A percentile compares a stretch with the other conserved stretches of the same genome.
These are phyloP conservation scores for Blastobotrys illinoisensis DNA, from an alignment of 1,139 yeast genomes.

Conservation along the genomic window DNA sequence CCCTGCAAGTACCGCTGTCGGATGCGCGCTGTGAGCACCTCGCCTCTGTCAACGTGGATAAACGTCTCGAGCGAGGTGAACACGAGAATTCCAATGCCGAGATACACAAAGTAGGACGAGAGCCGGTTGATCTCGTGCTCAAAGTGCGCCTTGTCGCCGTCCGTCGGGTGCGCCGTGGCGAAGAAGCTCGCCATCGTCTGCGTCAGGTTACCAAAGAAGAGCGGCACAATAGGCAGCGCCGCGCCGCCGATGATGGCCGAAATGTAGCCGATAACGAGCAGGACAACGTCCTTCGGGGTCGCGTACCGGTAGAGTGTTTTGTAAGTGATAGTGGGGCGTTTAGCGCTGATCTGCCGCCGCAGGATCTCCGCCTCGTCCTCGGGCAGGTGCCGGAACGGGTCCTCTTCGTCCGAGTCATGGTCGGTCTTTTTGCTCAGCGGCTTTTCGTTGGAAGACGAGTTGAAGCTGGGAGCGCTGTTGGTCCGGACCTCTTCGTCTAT, in stretches of 20 bases:
- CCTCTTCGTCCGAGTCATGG: conserved; percentile 8
- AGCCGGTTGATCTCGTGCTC: conserved; percentile 31
- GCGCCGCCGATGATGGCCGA: conserved; percentile 36
- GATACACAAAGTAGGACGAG: conserved; percentile 36
- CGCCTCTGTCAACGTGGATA: conserved; percentile 39
- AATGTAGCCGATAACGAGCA: conserved; percentile 28
- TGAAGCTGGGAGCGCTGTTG: conserved; percentile 13
- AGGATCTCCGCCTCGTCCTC: conserved; percentile 31
- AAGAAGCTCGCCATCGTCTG: conserved; percentile 34
- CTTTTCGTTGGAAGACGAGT: not conserved
- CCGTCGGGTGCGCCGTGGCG: conserved; percentile 21
- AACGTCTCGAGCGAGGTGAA: conserved; percentile 32
- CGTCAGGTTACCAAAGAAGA: conserved; percentile 37
- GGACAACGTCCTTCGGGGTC: conserved; percentile 25
- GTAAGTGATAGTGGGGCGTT: conserved; percentile 25
- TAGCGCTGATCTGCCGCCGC: conserved; percentile 29
- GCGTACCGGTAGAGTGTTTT: conserved; percentile 36
- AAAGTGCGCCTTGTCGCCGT: conserved; percentile 25
- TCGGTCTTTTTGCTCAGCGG: not conserved
- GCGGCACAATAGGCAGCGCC: conserved; percentile 37
- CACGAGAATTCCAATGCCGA: conserved; percentile 36
- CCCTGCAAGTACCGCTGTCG: conserved; percentile 37
- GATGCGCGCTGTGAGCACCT: conserved; percentile 38
- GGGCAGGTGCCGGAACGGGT: conserved; percentile 28
- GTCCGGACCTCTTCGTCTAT: not conserved